These are phyloP conservation scores for Astragalus glycyphyllos DNA, from an alignment of 306 rosid species.

Conservation along the genomic window DNA sequence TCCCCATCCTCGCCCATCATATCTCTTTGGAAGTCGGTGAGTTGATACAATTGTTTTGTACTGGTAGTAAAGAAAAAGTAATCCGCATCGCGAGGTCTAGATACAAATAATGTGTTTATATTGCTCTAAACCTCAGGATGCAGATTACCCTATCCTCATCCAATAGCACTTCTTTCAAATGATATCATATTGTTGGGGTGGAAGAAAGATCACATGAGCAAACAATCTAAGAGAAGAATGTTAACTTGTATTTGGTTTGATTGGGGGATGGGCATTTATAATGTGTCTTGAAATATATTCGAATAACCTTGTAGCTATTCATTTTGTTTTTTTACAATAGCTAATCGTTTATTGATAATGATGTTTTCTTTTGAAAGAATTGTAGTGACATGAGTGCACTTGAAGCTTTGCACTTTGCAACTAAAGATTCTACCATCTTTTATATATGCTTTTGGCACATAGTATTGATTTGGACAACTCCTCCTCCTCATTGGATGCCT, in stretches of 20 bases:
- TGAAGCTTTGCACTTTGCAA: too few species aligned
- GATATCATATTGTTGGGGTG: not conserved
- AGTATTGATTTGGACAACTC: too few species aligned
- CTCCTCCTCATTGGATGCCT: too few species aligned
- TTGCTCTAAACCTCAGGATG: slow-evolving; percentile 57
- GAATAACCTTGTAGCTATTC: too few species aligned
- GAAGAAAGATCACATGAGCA: not conserved
- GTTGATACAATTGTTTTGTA: not conserved
- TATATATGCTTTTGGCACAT: too few species aligned
- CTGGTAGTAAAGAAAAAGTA: slow-evolving; percentile 25
- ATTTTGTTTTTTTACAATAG: too few species aligned
- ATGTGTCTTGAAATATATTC: too few species aligned
- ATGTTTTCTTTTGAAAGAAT: too few species aligned
- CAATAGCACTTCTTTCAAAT: not conserved
- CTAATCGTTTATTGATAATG: too few species aligned
- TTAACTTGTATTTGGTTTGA: slow-evolving; percentile 12
- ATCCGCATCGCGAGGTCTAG: slow-evolving; percentile 38
- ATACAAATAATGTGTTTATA: not conserved
- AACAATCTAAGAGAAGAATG: slow-evolving; percentile 11
- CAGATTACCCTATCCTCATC: slow-evolving; percentile 29
- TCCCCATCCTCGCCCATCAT: not conserved
- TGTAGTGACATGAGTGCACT: too few species aligned
- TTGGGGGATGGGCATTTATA: too few species aligned
- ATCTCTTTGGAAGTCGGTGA: not conserved
- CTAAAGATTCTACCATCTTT: not conserved